Base-by-base conservation (phyloP, 768 basidiomycete genomes). In the Phlebiopsis gigantea region DNA sequence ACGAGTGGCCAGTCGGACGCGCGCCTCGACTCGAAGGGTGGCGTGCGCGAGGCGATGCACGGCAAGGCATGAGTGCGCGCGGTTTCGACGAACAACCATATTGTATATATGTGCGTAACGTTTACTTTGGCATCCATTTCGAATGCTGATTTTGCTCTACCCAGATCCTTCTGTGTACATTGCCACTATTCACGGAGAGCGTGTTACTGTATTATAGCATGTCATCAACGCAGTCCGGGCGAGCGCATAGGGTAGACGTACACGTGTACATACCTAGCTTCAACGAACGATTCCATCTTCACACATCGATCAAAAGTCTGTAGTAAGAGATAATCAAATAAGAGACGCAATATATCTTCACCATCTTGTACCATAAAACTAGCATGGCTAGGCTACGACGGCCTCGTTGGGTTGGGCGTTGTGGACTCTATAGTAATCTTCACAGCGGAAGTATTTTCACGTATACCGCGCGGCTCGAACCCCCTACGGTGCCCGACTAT, bases 1-100 rank as follows among this genome's bases (percentile, higher is more conserved):
- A 47, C 25, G 19, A 55, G 50, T 25, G 51, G 56, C 8, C 45
- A 57, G 34, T 29, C 41, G 14, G 60, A 61, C 39, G 56, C 60
- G 41, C 51, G 60, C 17, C 6, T 61, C 30, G 28, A 14, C 21
- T 57, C 60, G 28, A 50, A 53, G 19, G 53, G n/a, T 15, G 57
- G 29, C 21, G 58, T 60, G 17, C 15, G 58, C 29, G 47, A 26
- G 21, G 42, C 46, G 15, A 47, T 60, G 39, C 58, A 56, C 10
- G 58, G 58, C 42, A 39, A 39, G 34, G 34, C 34, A 2, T 39
- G 17, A 39, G 17, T 17, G 12, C 47, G 24, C n/a, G 25, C 21
- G 28, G 5, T 29, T 24, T 49, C 4, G 21, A 29, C 24, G 47
- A 49, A 49, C 34, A 39, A n/a, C n/a, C 34, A 39, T 12, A 17